A percentile compares a stretch with the other conserved stretches of the same genome.
These are phyloP conservation scores for Torrubiella hemipterigena DNA, from an alignment of 2,329 filamentous ascomycete genomes.

Conservation along the genomic window DNA sequence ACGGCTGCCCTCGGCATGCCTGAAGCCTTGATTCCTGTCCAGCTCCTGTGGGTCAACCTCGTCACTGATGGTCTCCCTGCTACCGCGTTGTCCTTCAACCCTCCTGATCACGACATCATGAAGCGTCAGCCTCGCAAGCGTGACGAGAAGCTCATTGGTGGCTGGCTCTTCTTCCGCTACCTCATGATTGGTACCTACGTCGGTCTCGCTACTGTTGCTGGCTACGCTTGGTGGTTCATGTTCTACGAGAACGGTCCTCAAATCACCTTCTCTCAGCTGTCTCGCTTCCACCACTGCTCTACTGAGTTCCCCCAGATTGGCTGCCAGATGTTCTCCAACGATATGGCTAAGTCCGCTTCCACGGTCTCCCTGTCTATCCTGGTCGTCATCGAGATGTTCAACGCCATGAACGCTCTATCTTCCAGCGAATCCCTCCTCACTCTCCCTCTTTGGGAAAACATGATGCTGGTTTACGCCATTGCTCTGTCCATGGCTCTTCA, in stretches of 20 bases:
- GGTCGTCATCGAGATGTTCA: slow-evolving; percentile 98
- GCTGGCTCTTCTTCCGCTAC: slow-evolving; percentile 97
- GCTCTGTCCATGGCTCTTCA: slow-evolving; percentile 85
- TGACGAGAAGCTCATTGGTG: slow-evolving; percentile 82
- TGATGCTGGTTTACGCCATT: slow-evolving; percentile 96
- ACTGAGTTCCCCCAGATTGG: slow-evolving; percentile 78
- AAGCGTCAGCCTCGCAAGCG: slow-evolving; percentile 80
- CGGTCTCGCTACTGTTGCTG: slow-evolving; percentile 84
- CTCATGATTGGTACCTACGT: slow-evolving; percentile 94
- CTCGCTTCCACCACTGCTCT: slow-evolving; percentile 89
- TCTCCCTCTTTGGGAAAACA: slow-evolving; percentile 93
- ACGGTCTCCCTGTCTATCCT: slow-evolving; percentile 86
- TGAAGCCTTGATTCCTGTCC: slow-evolving; percentile 90
- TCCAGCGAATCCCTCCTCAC: slow-evolving; percentile 91
- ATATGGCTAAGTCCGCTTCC: slow-evolving; percentile 78
- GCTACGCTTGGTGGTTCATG: slow-evolving; percentile 99
- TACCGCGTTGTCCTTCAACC: slow-evolving; percentile 95
- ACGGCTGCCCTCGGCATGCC: slow-evolving; percentile 96
- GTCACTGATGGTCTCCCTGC: slow-evolving; percentile 95
- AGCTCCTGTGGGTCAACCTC: slow-evolving; percentile 96
- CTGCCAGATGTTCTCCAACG: slow-evolving; percentile 81
- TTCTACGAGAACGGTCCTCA: slow-evolving; percentile 83
- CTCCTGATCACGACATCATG: slow-evolving; percentile 98
- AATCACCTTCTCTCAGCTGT: slow-evolving; percentile 79
- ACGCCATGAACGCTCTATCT: slow-evolving; percentile 95